Evolutionary conservation across 2,329 filamentous ascomycete genomes (phyloP), one percentile per base, ranked within the genome.

Genomic region (Exophiala sideris): DNA sequence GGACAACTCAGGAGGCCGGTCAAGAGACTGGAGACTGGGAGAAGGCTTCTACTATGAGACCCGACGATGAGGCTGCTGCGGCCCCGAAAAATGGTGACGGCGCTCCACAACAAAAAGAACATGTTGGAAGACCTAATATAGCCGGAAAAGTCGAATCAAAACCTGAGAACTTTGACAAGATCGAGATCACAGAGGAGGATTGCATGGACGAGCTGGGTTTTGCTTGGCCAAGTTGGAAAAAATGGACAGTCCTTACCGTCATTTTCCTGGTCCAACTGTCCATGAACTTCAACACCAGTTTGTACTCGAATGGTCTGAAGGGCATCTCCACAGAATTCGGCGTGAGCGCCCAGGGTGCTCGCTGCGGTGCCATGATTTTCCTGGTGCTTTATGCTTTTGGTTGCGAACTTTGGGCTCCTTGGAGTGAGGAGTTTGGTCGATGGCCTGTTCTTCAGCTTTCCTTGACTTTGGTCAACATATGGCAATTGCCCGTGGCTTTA

Each of bases 401-500:
- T 34, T 94, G 89, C 68, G 89, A 94, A 70, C 78, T 92, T 0
- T 94, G 89, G 89, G 89, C 89, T 0, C 89, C 89, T 0, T 94
- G 89, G 87, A 88, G 83, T 42, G 89, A 95, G 68, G 89, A 94
- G 65, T 76, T 92, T 46, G 89, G 89, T 16, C 82, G 89, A 46
- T 87, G 84, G 75, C 85, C 85, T 1, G 80, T 94, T 51, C 76
- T 92, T 18, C 89, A 92, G 75, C 71, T 79, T 20, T 88, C 84
- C 35, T 72, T 94, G 50, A 79, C 87, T 59, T 73, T 94, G 9
- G 87, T 91, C 69, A 94, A 94, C 64, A 70, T 92, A 51, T 94
- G 81, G 77, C 86, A 89, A 60, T 69, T 91, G 0, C 86, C 85
- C 3, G 86, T 89, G 29, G 87, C 81, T 1, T 71, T 91, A 38